Evolutionary conservation across 2,329 filamentous ascomycete species (phyloP).

Genomic region (Coniochaeta pulveracea): DNA sequence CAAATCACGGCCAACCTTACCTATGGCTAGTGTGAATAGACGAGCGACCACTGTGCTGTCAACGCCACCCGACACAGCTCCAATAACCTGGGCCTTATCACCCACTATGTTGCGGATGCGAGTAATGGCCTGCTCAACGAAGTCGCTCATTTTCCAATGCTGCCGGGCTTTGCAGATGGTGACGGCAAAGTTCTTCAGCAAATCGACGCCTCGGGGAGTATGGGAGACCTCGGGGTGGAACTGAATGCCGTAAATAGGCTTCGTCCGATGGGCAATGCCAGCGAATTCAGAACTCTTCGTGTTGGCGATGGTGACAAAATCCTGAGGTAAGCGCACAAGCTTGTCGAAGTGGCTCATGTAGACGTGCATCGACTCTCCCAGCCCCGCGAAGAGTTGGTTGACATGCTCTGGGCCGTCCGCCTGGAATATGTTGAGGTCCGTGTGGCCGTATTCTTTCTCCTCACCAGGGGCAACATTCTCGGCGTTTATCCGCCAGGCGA

Average conservation of each 20-base stretch:
- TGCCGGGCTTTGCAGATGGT: conserved; percentile 66
- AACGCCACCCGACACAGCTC: conserved; percentile 57
- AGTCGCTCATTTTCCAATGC: conserved; percentile 80
- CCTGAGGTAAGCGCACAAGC: conserved; percentile 59
- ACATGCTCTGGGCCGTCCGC: conserved; percentile 51
- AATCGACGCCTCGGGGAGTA: conserved; percentile 54
- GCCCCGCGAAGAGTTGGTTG: conserved; percentile 66
- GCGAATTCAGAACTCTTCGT: conserved; percentile 71
- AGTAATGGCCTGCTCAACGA: conserved; percentile 67
- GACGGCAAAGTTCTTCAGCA: conserved; percentile 76
- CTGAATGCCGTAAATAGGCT: conserved; percentile 72
- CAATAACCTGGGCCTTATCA: conserved; percentile 61
- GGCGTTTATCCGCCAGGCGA: conserved; percentile 52
- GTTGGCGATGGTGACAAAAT: conserved; percentile 62
- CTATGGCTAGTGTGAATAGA: conserved; percentile 65
- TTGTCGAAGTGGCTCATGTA: conserved; percentile 84
- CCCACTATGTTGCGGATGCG: conserved; percentile 78
- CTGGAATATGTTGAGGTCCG: conserved; percentile 51
- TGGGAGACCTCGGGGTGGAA: conserved; percentile 80
- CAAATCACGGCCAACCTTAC: conserved; percentile 10
- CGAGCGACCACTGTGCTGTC: conserved; percentile 81
- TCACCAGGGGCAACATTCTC: conserved; percentile 54
- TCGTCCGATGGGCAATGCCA: conserved; percentile 60
- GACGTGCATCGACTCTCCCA: conserved; percentile 54
- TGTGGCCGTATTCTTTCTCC: conserved; percentile 54